Conservation (phyloP, 352 stramenopile genomes). For the Phytophthora fragariaefolia region DNA sequence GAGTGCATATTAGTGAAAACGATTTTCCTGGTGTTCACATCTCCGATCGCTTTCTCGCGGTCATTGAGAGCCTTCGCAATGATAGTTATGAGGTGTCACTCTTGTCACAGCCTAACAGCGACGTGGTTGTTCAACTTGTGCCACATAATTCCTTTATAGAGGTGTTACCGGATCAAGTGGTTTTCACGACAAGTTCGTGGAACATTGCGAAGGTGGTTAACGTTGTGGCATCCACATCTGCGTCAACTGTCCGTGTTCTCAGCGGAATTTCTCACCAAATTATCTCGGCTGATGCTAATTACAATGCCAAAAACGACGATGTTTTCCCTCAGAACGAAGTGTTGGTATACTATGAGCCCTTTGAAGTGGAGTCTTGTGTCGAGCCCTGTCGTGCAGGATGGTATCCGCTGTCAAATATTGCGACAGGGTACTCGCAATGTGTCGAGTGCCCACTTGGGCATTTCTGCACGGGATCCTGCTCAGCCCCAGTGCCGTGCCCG, state of each 20-base stretch:
- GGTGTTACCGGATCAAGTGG: conserved; percentile 32
- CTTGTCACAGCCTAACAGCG: conserved; percentile 45
- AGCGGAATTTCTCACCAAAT: conserved; percentile 46
- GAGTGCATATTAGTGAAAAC: conserved; percentile 55
- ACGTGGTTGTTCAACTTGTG: conserved; percentile 44
- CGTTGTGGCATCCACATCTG: conserved; percentile 26
- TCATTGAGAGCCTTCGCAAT: conserved; percentile 54
- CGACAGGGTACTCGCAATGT: conserved; percentile 42
- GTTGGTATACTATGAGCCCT: conserved; percentile 62
- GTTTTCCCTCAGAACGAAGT: conserved; percentile 54
- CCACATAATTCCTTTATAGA: conserved; percentile 40
- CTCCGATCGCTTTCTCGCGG: conserved; percentile 51
- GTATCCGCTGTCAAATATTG: conserved; percentile 54
- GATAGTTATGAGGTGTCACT: conserved; percentile 62
- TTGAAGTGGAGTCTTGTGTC: conserved; percentile 49
- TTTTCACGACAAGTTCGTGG: conserved; percentile 52
- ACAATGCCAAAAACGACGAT: conserved; percentile 30
- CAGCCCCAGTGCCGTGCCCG: conserved; percentile 43
- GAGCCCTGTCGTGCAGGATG: conserved; percentile 58
- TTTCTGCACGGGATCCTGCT: conserved; percentile 58
- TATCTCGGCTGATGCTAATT: conserved; percentile 51
- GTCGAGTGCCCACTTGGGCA: conserved; percentile 53
- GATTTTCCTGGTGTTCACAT: conserved; percentile 63
- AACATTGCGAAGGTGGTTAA: conserved; percentile 41
- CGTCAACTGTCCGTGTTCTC: conserved; percentile 9